Base-by-base conservation (phyloP, 2,329 filamentous ascomycete genomes). In the Ceratocystiopsis minuta region DNA sequence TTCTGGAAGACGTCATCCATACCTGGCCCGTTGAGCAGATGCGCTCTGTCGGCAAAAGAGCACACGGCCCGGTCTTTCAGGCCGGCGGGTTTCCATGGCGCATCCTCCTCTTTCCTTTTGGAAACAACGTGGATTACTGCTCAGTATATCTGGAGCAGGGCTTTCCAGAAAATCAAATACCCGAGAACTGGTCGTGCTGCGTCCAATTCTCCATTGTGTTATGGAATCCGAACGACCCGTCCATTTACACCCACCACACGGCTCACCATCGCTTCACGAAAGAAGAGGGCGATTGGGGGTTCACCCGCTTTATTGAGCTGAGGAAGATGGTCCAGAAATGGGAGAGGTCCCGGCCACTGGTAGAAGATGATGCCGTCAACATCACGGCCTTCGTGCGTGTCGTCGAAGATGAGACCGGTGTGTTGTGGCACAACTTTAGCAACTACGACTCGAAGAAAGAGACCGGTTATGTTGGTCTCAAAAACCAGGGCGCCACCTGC, bases 361-460 rank as follows among this genome's bases (percentile, higher is more conserved):
- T 86, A 16, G 83, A 92, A 55, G 75, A 83, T 52, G 80, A 88
- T 44, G 62, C 66, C 9, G 80, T 78, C 53, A 85, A 83, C 54
- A 77, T 92, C 54, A 90, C 83, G 0, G 84, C 83, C 43, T 92
- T 85, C 52, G 70, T 92, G 38, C 72, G 84, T 41, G 67, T 90
- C 39, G 75, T 90, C 39, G 82, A 90, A 54, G 84, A 93, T 53
- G 84, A 87, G 48, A 93, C 84, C 1, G 84, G 84, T 42, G 84
- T 90, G 5, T 57, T 93, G 45, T 93, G 84, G 84, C 84, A 92
- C 62, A 90, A 84, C 60, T 88, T 93, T 58, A 69, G 76, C 56
- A 87, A 88, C 62, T 98, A 98, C 58, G 87, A 98, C 57, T 96
- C 90, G n/a, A 98, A 96, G 64, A 93, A 90, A 57, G 87, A 95